Evolutionary conservation across 345 rosid species (phyloP), one percentile per base, ranked within the genome.

Genomic region (Acer campestre): DNA sequence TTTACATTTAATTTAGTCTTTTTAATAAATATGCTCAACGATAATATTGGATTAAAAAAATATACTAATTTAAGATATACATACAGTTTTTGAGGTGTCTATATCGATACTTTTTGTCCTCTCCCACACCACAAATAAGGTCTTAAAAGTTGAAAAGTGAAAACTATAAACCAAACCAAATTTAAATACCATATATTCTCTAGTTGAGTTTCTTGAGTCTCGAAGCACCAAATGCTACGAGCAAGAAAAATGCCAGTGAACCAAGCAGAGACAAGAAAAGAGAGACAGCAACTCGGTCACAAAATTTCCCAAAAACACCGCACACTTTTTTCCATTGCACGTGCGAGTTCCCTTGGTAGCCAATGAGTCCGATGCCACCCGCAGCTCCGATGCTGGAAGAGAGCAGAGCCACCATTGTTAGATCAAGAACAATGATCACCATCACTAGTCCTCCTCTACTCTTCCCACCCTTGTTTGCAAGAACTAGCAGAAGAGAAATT

Each of bases 241-340:
- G 84, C 62, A 85, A 55, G 78, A 93, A 51, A 66, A 89, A 89
- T n/a, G 78, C 85, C 4, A 88, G 0, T 4, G 88, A 73, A 67
- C 86, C 91, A 38, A 87, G 6, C 61, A 89, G 31, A 38, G 90
- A 88, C 13, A 88, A 18, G 64, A 1, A 67, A 63, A 84, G 0
- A 6, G 91, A 69, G 49, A 78, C 87, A 3, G 85, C 89, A 17
- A 65, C 85, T 67, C 82, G 87, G 68, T 79, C 29, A 67, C 98
- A 92, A 55, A 93, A 90, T 75, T 78, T 80, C 10, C 81, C 91
- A 67, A 93, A 93, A 38, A 80, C 84, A 12, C 64, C 27, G 81
- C 98, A 93, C 65, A 83, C 92, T 78, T 90, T 87, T 14, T 53
- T 70, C 97, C 98, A 92, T 55, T 75, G 74, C 61, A 89, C 84